These are phyloP conservation scores for Chalara sp. DNA, from an alignment of 2,329 filamentous ascomycete species.

Conservation along the genomic window DNA sequence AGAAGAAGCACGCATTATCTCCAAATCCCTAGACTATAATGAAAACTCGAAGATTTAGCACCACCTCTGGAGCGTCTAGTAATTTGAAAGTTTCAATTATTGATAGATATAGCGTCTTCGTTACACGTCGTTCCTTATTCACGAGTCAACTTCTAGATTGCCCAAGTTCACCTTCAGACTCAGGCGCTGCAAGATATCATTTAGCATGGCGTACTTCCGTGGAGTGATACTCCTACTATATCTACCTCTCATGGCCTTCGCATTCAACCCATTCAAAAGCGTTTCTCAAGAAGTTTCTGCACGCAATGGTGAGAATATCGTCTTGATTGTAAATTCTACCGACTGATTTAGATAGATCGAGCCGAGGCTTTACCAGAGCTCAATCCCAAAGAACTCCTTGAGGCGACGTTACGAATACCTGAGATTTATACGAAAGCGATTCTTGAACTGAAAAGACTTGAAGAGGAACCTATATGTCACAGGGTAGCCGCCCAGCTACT, in stretches of 20 bases:
- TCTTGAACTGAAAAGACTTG: slow-evolving; percentile 22
- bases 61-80: background rate
- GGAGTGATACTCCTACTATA: background rate
- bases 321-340: no score
- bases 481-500: slow-evolving; percentile 26
- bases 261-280: slow-evolving; percentile 8
- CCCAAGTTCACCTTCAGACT: background rate
- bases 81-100: background rate
- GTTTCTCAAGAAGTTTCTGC: background rate
- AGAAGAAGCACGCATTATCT: no score
- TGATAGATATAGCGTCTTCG: no score
- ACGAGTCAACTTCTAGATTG: background rate
- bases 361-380: background rate
- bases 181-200: no score
- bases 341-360: no score
- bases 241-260: slow-evolving; percentile 1
- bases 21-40: no score
- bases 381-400: slow-evolving; percentile 8
- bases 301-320: background rate
- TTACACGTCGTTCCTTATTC: background rate
- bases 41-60: no score
- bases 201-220: slow-evolving; percentile 6
- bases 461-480: slow-evolving; percentile 27
- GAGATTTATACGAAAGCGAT: slow-evolving; percentile 26
- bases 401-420: slow-evolving; percentile 14